Percentiles rank a stretch among this genome's conserved stretches.
phyloP scores from a whole-genome alignment of 73 alveolate genomes.

The Tetrahymena borealis region DNA sequence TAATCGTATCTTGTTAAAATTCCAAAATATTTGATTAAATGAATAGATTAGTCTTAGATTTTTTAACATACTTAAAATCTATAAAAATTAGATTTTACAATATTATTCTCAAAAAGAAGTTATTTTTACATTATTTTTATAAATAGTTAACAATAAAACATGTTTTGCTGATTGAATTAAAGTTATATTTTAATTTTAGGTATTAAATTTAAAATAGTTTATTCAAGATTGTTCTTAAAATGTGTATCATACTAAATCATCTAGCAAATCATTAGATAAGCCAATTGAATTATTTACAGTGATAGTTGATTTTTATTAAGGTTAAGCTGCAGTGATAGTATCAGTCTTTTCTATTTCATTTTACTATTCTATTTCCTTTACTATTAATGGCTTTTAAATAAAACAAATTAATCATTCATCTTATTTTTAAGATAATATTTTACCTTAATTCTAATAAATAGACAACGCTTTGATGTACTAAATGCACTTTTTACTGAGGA shows the following conservation, averaged over 20 bases:
- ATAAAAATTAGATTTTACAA: too few species aligned
- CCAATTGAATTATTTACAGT: background rate
- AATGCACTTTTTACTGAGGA: slow-evolving; percentile 13
- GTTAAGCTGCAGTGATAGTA: background rate
- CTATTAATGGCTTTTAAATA: background rate
- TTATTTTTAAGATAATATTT: background rate
- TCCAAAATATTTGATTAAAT: too few species aligned
- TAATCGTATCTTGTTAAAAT: too few species aligned
- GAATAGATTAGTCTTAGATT: too few species aligned
- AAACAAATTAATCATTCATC: background rate
- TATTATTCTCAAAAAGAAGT: too few species aligned
- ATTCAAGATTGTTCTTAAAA: background rate
- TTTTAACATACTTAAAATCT: too few species aligned
- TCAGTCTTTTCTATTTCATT: background rate
- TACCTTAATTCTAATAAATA: background rate
- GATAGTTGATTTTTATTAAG: background rate
- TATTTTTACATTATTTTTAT: too few species aligned
- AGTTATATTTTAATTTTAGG: background rate
- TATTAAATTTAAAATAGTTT: background rate
- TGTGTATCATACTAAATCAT: background rate
- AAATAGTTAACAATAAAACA: too few species aligned
- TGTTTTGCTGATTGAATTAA: too few species aligned
- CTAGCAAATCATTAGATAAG: background rate
- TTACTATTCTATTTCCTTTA: background rate
- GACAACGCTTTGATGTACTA: slow-evolving; percentile 5